Conservation (phyloP, 768 basidiomycete genomes). For the Mrakia hoshinonis region DNA sequence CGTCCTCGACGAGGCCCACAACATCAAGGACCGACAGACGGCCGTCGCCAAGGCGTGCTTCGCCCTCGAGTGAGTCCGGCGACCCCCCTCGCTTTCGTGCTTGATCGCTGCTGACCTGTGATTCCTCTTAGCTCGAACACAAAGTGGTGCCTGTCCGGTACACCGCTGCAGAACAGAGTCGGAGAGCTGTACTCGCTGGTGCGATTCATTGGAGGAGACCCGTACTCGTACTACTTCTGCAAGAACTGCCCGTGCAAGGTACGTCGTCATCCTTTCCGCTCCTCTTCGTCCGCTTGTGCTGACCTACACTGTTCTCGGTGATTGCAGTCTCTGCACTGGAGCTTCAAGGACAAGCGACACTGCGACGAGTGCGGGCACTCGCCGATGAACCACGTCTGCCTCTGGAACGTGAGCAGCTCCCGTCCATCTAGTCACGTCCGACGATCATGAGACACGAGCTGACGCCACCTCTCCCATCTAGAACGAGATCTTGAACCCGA, state of each 20-base stretch:
- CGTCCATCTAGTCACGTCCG: no score
- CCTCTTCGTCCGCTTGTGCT: no score
- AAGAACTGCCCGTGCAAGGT: conserved; percentile 82
- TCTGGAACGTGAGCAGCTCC: conserved; percentile 51
- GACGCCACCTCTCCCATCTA: conserved; percentile 47
- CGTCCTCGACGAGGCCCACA: conserved; percentile 89
- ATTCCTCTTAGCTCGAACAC: conserved; percentile 48
- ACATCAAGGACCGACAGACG: conserved; percentile 88
- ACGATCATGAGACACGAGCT: no score
- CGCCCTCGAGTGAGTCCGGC: conserved; percentile 49
- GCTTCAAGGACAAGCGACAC: conserved; percentile 64
- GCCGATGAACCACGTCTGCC: conserved; percentile 59
- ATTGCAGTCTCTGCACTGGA: conserved; percentile 71
- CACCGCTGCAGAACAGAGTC: conserved; percentile 72
- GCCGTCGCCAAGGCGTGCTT: conserved; percentile 98
- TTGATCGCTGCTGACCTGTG: background rate
- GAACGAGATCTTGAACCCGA: conserved; percentile 89
- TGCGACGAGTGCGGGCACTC: conserved; percentile 58
- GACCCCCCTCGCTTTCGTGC: background rate
- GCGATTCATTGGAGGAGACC: conserved; percentile 78
- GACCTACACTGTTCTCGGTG: background rate
- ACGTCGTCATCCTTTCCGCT: no score
- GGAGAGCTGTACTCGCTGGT: conserved; percentile 94
- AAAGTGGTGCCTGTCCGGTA: conserved; percentile 79
- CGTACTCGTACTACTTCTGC: conserved; percentile 86